Base-by-base conservation (phyloP, 1,284 basidiomycete species). In the Fomitopsis palustris region DNA sequence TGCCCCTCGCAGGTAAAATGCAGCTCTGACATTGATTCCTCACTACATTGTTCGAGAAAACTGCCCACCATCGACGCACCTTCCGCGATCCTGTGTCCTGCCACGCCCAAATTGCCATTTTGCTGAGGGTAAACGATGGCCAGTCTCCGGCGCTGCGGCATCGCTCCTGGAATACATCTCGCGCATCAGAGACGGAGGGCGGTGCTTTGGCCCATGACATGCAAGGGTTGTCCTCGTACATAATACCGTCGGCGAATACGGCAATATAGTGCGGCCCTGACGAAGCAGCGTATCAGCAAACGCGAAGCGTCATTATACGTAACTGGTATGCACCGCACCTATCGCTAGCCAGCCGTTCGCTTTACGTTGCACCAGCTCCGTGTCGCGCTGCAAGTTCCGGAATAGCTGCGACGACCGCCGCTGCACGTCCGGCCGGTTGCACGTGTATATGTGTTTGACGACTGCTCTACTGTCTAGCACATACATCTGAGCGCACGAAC, bases 361-460 rank as follows among this genome's bases (percentile, higher is more conserved):
- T 19, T 49, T 51, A n/a, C 53, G 53, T 56, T 60, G 69, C 41
- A 53, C 57, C 55, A 78, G 53, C 19, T 72, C 66, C 3, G 74
- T 66, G 0, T 74, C 66, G 16, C 65, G 27, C 58, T 79, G 77
- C 17, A 78, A 60, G 4, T 62, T 67, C 29, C 60, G 60, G 33
- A 78, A 73, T 10, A 78, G 62, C 17, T 33, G 31, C 4, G 67
- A 67, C 1, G 77, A 69, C 7, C 70, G 67, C 47, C 54, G 54
- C 57, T 79, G 77, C 21, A 74, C 62, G 27, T 55, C 51, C 23
- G 65, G 59, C n/a, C 66, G 68, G 55, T 79, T 78, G 31, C 74
- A 70, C 4, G 77, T 78, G 62, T 76, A 78, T 41, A 79, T n/a
- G 45, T 78, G 78, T 33, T 69, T 69, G 31, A 74, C 61, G 3